A percentile compares a stretch with the other conserved stretches of the same genome.
Evolutionary conservation across 1,284 basidiomycete genomes (phyloP).

Genomic region (Melampsora larici-populina): DNA sequence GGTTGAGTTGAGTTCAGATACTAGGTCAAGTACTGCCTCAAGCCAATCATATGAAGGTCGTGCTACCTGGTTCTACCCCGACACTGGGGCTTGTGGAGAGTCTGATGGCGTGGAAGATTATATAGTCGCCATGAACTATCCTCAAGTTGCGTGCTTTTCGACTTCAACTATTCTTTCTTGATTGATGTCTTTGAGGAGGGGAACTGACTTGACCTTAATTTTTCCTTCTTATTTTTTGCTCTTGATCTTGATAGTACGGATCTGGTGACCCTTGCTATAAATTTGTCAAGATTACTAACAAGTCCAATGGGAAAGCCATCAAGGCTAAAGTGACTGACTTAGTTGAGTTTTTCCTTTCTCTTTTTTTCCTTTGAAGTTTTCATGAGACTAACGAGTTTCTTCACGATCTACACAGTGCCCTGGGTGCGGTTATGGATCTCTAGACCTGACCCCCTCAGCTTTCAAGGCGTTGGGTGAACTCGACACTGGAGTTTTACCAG

Average conservation of each 20-base stretch:
- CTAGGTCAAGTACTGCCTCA: too few relatives aligned
- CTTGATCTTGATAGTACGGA: conserved; percentile 4
- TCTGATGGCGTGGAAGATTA: conserved; percentile 17
- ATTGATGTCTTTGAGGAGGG: too few relatives aligned
- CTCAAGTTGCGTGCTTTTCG: conserved; percentile 12
- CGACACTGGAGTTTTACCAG: conserved; percentile 40
- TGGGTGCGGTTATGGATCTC: conserved; percentile 25
- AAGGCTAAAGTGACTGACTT: conserved; percentile 41
- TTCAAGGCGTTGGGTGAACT: conserved; percentile 31
- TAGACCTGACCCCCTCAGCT: conserved; percentile 36
- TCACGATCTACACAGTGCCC: conserved; percentile 20
- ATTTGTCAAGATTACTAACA: conserved; percentile 28
- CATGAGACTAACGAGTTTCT: background rate
- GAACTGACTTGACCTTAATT: too few relatives aligned
- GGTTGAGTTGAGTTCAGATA: too few relatives aligned
- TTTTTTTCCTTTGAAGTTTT: background rate
- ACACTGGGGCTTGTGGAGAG: conserved; percentile 38
- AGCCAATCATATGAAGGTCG: background rate
- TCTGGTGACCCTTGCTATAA: conserved; percentile 28
- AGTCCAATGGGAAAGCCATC: conserved; percentile 22
- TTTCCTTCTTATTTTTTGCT: background rate
- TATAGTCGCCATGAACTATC: conserved; percentile 40
- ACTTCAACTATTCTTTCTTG: too few relatives aligned
- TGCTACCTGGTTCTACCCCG: conserved; percentile 39
- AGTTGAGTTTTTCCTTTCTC: too few relatives aligned